A percentile compares a stretch with the other conserved stretches of the same genome.
Conservation (phyloP, 2,329 filamentous ascomycete species). For the Fusarium incarnatum region DNA sequence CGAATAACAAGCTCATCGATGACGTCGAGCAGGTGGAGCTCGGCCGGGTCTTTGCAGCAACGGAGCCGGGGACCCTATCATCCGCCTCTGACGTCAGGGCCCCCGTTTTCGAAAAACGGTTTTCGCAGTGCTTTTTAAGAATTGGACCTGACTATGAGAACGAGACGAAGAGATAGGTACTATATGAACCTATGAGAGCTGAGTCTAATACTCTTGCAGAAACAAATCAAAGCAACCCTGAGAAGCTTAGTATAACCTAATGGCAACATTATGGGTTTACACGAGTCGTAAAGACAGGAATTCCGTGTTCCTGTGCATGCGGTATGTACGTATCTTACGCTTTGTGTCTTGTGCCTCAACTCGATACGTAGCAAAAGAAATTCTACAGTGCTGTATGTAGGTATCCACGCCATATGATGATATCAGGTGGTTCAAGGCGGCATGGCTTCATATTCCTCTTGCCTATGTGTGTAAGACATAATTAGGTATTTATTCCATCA, state of each 20-base stretch:
- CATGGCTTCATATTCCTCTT: constrained; percentile 1
- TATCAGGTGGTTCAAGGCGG: constrained; percentile 12
- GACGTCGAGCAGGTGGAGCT: constrained; percentile 42
- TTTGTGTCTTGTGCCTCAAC: neutral
- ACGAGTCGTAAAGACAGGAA: constrained; percentile 5
- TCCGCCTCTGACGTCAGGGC: constrained; percentile 48
- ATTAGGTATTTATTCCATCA: constrained; percentile 23
- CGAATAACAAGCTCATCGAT: constrained; percentile 41
- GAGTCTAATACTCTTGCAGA: neutral
- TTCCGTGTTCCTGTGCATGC: neutral
- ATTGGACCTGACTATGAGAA: neutral
- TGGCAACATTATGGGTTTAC: constrained; percentile 6
- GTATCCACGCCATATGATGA: constrained; percentile 1
- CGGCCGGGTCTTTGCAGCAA: constrained; percentile 41
- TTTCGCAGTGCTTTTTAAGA: constrained; percentile 1
- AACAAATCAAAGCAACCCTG: neutral
- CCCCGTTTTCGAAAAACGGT: constrained; percentile 23
- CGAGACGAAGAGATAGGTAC: neutral
- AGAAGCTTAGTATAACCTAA: neutral
- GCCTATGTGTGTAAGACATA: neutral
- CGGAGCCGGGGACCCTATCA: constrained; percentile 41
- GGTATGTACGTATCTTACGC: neutral
- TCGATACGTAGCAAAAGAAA: neutral
- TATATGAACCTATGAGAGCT: neutral
- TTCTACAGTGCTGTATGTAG: neutral